These are phyloP conservation scores for Metschnikowia continentalis DNA, from an alignment of 805 yeast species.

Conservation along the genomic window DNA sequence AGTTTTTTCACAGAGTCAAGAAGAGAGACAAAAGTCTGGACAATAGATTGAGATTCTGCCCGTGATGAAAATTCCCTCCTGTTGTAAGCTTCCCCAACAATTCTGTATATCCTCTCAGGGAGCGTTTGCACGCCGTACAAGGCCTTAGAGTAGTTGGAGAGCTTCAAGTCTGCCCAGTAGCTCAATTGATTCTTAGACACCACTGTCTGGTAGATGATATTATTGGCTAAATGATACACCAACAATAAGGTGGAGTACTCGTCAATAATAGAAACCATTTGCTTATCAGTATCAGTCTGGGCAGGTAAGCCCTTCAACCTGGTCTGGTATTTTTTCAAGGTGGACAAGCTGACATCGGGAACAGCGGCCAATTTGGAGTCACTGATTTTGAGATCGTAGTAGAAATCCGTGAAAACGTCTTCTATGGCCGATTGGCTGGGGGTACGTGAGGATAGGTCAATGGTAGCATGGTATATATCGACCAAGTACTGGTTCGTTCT, in stretches of 20 bases:
- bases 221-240: conserved; percentile 27
- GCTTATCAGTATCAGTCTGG: conserved; percentile 7
- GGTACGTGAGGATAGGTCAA: conserved; percentile 6
- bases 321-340: conserved; percentile 7
- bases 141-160: conserved; percentile 23
- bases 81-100: conserved; percentile 1
- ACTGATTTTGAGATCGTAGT: conserved; percentile 13
- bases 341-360: conserved; percentile 12
- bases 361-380: conserved; percentile 10
- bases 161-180: conserved; percentile 32
- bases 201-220: conserved; percentile 32
- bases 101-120: conserved; percentile 22
- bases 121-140: conserved; percentile 33
- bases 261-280: conserved; percentile 19
- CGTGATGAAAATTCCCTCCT: not conserved
- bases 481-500: conserved; percentile 21
- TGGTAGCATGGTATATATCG: not conserved
- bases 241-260: conserved; percentile 23
- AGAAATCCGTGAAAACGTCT: conserved; percentile 16
- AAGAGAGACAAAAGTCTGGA: not conserved
- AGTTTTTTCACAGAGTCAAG: conserved; percentile 5
- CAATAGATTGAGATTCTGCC: not conserved
- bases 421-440: conserved; percentile 10
- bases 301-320: conserved; percentile 1
- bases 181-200: conserved; percentile 28